A percentile compares a stretch with the other conserved stretches of the same genome.
These are phyloP conservation scores for Lepiota venenata DNA, from an alignment of 768 basidiomycete genomes.

Conservation along the genomic window DNA sequence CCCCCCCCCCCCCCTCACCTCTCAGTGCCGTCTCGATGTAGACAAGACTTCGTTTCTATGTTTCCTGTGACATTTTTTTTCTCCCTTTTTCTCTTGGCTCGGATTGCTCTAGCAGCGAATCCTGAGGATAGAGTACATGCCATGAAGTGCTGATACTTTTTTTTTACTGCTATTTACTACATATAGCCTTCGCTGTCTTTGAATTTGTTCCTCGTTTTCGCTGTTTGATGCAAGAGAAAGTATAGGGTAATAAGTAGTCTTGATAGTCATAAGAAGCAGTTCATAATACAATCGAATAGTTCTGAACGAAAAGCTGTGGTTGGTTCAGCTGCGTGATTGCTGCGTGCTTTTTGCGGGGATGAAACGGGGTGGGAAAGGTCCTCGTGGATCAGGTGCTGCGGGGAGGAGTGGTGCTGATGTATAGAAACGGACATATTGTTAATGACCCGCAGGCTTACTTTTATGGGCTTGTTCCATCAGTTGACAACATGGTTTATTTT, in stretches of 20 bases:
- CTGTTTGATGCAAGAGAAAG: constrained; percentile 3
- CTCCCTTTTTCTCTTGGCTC: constrained; percentile 8
- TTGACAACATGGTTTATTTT: background rate
- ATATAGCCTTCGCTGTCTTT: constrained; percentile 1
- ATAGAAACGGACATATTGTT: no score
- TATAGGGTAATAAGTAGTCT: constrained; percentile 10
- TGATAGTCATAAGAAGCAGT: constrained; percentile 3
- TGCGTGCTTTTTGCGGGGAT: no score
- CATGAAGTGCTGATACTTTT: background rate
- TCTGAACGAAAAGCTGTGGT: no score
- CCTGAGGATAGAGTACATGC: background rate
- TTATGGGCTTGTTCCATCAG: no score
- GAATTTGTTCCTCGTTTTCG: background rate
- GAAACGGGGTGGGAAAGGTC: background rate
- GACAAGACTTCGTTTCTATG: background rate
- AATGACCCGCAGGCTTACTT: no score
- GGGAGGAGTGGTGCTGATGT: no score
- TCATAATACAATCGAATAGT: background rate
- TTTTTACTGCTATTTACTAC: constrained; percentile 5
- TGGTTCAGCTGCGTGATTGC: no score
- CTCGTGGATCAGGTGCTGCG: no score
- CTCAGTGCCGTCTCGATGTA: no score
- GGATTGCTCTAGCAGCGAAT: constrained; percentile 4
- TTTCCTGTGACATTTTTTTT: background rate
- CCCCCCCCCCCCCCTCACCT: no score